A percentile compares a stretch with the other conserved stretches of the same genome.
Conservation (phyloP, 345 rosid species). For the Syzygium jambos region DNA sequence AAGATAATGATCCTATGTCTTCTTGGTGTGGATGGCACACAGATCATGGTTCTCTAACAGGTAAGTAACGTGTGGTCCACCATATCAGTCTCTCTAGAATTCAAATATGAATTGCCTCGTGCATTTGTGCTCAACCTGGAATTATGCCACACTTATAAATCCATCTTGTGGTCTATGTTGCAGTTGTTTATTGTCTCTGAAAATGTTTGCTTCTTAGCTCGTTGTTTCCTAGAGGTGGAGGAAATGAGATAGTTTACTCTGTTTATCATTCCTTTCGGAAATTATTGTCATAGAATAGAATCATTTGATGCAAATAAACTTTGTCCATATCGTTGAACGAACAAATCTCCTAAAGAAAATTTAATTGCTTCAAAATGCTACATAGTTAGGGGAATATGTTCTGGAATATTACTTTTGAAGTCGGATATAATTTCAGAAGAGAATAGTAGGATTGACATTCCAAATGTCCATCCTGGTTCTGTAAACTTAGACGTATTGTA, state of each 20-base stretch:
- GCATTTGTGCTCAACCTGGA: neutral
- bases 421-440: neutral
- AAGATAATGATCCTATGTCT: constrained; percentile 46
- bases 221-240: neutral
- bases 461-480: neutral
- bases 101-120: neutral
- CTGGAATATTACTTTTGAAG: neutral
- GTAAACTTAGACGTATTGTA: neutral
- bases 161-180: neutral
- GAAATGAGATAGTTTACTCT: neutral
- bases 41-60: constrained; percentile 86
- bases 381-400: neutral
- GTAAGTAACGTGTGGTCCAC: constrained; percentile 5
- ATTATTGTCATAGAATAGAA: neutral
- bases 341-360: neutral
- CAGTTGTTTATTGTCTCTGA: neutral
- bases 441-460: neutral
- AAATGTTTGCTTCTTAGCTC: neutral
- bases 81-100: neutral
- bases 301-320: neutral
- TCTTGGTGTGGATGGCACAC: constrained; percentile 99
- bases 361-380: neutral
- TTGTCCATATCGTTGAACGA: neutral
- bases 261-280: neutral
- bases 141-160: neutral